Evolutionary conservation across 1,139 yeast species (phyloP).

Genomic region (Eremothecium gossypii): DNA sequence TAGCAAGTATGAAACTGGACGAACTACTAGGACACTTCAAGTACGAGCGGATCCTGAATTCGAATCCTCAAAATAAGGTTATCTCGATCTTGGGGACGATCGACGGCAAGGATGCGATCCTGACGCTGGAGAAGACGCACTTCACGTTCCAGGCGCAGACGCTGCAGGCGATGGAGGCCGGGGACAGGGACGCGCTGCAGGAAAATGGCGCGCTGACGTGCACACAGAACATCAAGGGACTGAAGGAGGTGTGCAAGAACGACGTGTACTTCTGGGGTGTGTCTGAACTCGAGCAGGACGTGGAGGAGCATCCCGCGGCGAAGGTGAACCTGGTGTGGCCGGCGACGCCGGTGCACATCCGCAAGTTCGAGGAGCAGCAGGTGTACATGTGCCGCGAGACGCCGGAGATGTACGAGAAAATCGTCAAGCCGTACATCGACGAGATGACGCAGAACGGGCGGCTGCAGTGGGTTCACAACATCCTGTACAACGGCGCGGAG

Average conservation of each 20-base stretch:
- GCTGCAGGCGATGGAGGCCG: conserved; percentile 10
- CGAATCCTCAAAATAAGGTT: conserved; percentile 58
- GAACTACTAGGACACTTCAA: conserved; percentile 30
- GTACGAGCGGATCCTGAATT: conserved; percentile 36
- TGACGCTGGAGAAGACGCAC: conserved; percentile 64
- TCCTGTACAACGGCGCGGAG: conserved; percentile 74
- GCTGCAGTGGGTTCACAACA: conserved; percentile 85
- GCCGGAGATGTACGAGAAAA: conserved; percentile 55
- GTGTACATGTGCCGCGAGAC: conserved; percentile 65
- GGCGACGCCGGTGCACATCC: conserved; percentile 78
- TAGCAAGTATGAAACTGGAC: too few relatives aligned
- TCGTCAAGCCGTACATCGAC: conserved; percentile 68
- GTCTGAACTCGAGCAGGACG: conserved; percentile 40
- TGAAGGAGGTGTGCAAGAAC: conserved; percentile 50
- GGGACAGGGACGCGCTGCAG: conserved; percentile 16
- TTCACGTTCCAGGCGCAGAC: conserved; percentile 33
- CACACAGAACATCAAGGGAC: conserved; percentile 30
- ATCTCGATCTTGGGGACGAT: conserved; percentile 61
- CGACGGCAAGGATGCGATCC: conserved; percentile 51
- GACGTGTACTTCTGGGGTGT: conserved; percentile 83
- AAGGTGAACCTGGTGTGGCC: conserved; percentile 79
- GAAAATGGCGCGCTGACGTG: conserved; percentile 27
- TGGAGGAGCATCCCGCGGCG: conserved; percentile 46
- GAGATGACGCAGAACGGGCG: conserved; percentile 64
- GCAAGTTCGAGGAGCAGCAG: conserved; percentile 55